Evolutionary conservation across 106 monocot species (phyloP).

Genomic region (Gastrodia elata): DNA sequence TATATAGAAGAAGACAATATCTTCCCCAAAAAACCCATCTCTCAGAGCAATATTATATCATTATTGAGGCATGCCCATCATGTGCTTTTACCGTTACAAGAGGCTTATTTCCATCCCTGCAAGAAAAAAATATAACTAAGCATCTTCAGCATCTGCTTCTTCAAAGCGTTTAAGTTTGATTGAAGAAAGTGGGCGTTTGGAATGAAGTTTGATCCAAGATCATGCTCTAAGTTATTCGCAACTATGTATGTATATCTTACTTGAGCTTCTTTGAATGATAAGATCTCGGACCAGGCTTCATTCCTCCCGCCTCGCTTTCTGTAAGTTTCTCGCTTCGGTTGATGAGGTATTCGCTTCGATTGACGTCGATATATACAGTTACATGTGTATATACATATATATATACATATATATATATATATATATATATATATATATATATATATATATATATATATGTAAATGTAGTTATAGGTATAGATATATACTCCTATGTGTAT

Average conservation of each 20-base stretch:
- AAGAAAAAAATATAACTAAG: not conserved
- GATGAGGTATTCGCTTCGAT: too few relatives aligned
- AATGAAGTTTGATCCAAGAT: slow-evolving; percentile 3
- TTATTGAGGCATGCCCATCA: not conserved
- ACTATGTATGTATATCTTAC: not conserved
- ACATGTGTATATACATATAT: too few relatives aligned
- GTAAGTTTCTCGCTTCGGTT: not conserved
- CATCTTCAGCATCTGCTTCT: too few relatives aligned
- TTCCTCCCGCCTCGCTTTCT: not conserved
- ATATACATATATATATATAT: too few relatives aligned
- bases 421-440: too few relatives aligned
- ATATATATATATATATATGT: too few relatives aligned
- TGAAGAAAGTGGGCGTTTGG: slow-evolving; percentile 1
- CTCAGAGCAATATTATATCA: not conserved
- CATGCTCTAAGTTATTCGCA: not conserved
- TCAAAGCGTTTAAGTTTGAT: not conserved
- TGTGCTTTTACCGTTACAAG: not conserved
- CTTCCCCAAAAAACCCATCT: not conserved
- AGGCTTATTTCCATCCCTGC: not conserved
- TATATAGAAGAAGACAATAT: not conserved
- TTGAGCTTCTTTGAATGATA: not conserved
- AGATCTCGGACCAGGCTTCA: slow-evolving; percentile 4
- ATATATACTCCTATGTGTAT: too few relatives aligned
- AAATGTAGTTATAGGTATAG: too few relatives aligned
- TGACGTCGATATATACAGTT: too few relatives aligned